Conservation (phyloP, 2,329 filamentous ascomycete species). For the Pseudodiploospora longispora region DNA sequence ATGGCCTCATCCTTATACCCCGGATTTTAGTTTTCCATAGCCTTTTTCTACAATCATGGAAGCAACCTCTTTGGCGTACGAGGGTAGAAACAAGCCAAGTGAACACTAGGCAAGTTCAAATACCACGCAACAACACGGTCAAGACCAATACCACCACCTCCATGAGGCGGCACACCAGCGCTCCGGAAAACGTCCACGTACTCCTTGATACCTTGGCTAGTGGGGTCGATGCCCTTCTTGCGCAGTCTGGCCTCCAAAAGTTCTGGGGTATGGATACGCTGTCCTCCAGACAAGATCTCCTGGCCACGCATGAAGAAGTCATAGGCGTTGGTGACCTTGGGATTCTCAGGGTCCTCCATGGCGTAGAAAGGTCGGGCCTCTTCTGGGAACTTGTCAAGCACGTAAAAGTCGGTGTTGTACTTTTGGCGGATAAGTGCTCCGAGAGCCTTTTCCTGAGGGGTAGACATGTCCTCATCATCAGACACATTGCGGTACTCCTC, state of each 20-base stretch:
- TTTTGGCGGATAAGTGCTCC: constrained; percentile 80
- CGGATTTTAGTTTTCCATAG: too few relatives aligned
- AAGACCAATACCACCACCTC: constrained; percentile 13
- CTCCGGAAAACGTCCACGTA: constrained; percentile 76
- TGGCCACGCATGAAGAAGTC: constrained; percentile 91
- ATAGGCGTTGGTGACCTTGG: constrained; percentile 57
- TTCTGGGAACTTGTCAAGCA: constrained; percentile 93
- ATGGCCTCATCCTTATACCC: too few relatives aligned
- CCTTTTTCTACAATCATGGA: constrained; percentile 19
- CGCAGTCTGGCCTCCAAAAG: constrained; percentile 72
- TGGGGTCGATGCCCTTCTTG: constrained; percentile 72
- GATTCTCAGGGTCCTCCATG: constrained; percentile 63
- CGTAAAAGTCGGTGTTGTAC: constrained; percentile 92
- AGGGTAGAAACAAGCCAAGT: constrained; percentile 50
- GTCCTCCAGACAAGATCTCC: constrained; percentile 85
- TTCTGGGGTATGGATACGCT: constrained; percentile 76
- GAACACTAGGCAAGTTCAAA: constrained; percentile 50
- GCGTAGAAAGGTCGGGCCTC: constrained; percentile 85
- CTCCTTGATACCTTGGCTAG: constrained; percentile 69
- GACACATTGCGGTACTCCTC: constrained; percentile 57
- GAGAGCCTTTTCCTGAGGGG: constrained; percentile 79
- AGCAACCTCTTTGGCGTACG: constrained; percentile 52
- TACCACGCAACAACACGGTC: constrained; percentile 70
- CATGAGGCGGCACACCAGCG: constrained; percentile 78
- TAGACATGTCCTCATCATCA: constrained; percentile 73